Conservation (phyloP, 495 filamentous ascomycete genomes). For the Aspergillus taichungensis region DNA sequence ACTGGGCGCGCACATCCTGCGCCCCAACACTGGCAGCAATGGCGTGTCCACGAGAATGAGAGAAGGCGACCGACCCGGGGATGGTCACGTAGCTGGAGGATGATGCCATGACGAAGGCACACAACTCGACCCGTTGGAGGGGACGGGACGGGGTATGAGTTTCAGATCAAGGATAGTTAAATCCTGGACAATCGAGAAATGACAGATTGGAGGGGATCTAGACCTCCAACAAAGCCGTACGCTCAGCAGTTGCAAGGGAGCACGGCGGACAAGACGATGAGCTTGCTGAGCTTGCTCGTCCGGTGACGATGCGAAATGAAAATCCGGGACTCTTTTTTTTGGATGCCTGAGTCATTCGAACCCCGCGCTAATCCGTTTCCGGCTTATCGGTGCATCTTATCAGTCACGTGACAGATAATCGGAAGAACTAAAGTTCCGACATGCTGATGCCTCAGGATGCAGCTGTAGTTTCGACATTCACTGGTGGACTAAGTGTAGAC, state of each 20-base stretch:
- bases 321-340: constrained; percentile 8
- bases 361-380: constrained; percentile 26
- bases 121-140: not conserved
- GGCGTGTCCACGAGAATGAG: constrained; percentile 42
- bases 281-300: constrained; percentile 8
- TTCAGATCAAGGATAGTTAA: too few species aligned
- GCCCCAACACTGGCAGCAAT: constrained; percentile 46
- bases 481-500: too few species aligned
- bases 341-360: constrained; percentile 4
- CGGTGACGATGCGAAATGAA: constrained; percentile 8
- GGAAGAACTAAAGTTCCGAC: not conserved
- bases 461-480: too few species aligned
- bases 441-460: too few species aligned
- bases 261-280: too few species aligned
- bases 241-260: too few species aligned
- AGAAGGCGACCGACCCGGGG: constrained; percentile 45
- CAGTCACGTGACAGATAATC: constrained; percentile 16
- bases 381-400: constrained; percentile 23
- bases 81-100: constrained; percentile 35
- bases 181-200: too few species aligned
- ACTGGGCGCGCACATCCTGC: constrained; percentile 49
- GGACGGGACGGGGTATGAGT: constrained; percentile 1
- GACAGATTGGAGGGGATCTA: too few species aligned
- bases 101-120: constrained; percentile 24
- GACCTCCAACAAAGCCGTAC: too few species aligned